Base-by-base conservation (phyloP, 371 early-diverging fungal species). In the Vairimorpha apis region DNA sequence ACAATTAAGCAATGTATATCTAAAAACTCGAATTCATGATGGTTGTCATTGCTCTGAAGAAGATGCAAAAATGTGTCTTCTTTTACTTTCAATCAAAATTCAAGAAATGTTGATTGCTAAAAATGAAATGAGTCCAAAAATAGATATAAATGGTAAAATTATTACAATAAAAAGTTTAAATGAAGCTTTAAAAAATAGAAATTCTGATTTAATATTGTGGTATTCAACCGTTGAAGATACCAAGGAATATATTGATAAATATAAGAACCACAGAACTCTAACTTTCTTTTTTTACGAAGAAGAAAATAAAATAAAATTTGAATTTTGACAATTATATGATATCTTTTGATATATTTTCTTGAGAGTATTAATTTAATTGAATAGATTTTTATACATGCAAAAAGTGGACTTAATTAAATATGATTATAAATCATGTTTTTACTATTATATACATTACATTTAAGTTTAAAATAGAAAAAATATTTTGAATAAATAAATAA, bases 31-130 rank as follows among this genome's bases (percentile, higher is more conserved):
- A 8, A 82, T 83, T 44, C 83, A 83, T 41, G 10, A 23, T 0
- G 55, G 27, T 21, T 49, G 25, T 5, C 83, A 83, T 67, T 76
- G 73, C 49, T 77, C 82, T 14, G 43, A 60, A 16, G 71, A 68
- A 37, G 82, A 83, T 74, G 79, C 83, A 23, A 16, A 41, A 16
- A 51, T 51, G 14, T 74, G 77, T 47, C 35, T 81, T 21, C 29
- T 74, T 14, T 62, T 78, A 18, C 59, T 82, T 21, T 37, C 67
- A 29, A 14, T 67, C 12, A 74, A 76, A 66, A 65, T 76, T 63
- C 35, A 60, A 23, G 44, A 76, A 35, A 47, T 70, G 21, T 16
- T 45, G n/a, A 55, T n/a, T 16, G 18, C 53, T n/a, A 25, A 30
- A 8, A 59, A 69, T 69, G 38, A 47, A 27, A 23, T 41, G 18